Percentiles rank a stretch among this genome's conserved stretches.
These are phyloP conservation scores for Coemansia sp. DNA, from an alignment of 371 early-diverging fungal species.

Conservation along the genomic window DNA sequence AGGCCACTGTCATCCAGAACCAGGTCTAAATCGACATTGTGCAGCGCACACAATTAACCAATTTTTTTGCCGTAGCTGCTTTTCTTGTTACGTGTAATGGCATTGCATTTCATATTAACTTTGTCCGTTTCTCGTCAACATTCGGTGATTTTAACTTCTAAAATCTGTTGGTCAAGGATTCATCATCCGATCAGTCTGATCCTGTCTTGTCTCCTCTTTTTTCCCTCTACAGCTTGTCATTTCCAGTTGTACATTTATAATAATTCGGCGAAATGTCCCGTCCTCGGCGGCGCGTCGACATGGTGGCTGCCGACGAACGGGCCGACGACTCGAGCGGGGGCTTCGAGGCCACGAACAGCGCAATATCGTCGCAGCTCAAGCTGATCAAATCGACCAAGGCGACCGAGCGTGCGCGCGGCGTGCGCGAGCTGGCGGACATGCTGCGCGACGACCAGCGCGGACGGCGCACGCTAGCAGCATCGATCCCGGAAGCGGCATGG, in stretches of 20 bases:
- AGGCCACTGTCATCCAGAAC: constrained; percentile 44
- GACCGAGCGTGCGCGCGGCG: constrained; percentile 33
- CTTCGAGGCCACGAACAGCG: not conserved
- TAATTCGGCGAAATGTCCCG: constrained; percentile 8
- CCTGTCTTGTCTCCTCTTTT: not conserved
- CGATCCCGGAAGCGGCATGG: constrained; percentile 22
- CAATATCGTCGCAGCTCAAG: constrained; percentile 25
- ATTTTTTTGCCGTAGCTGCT: too few species aligned
- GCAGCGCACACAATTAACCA: not conserved
- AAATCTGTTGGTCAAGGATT: too few species aligned
- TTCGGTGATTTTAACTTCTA: too few species aligned
- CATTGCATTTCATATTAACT: too few species aligned
- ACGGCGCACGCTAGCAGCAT: constrained; percentile 12
- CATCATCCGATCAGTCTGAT: too few species aligned
- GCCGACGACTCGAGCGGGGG: not conserved
- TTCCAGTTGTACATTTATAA: not conserved
- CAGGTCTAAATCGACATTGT: constrained; percentile 17
- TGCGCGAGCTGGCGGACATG: constrained; percentile 37
- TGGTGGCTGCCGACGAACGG: constrained; percentile 31
- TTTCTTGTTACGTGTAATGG: too few species aligned
- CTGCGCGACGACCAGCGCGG: constrained; percentile 32
- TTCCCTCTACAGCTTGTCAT: not conserved
- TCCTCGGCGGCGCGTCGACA: constrained; percentile 39
- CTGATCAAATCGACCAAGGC: constrained; percentile 42
- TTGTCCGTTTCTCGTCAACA: too few species aligned